Conservation (phyloP, 169 alveolate species). For the Plasmodium berghei region DNA sequence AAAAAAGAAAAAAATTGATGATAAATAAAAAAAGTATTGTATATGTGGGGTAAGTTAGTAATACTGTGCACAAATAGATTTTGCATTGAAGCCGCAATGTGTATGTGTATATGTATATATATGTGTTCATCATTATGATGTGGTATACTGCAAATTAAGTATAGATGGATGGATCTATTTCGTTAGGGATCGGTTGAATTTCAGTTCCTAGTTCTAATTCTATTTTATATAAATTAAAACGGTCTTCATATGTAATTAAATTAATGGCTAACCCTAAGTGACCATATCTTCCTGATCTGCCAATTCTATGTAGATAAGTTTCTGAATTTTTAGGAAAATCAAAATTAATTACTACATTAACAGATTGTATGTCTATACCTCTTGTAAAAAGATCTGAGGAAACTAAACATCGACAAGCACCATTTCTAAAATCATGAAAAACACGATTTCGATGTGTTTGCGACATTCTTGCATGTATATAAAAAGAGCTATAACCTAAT, state of each 20-base stretch:
- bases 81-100: not conserved
- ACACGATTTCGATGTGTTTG: conserved; percentile 97
- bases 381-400: conserved; percentile 98
- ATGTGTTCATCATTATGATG: not conserved
- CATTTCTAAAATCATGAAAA: conserved; percentile 98
- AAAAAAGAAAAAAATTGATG: conserved; percentile 2
- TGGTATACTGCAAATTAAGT: conserved; percentile 77
- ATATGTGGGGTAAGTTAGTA: conserved; percentile 1
- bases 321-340: conserved; percentile 98
- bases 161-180: conserved; percentile 93
- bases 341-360: conserved; percentile 98
- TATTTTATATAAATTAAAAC: conserved; percentile 88
- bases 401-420: conserved; percentile 95
- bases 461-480: conserved; percentile 98
- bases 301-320: conserved; percentile 97
- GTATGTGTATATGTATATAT: conserved; percentile 7
- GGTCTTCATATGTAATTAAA: conserved; percentile 95
- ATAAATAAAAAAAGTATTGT: not conserved
- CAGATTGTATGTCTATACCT: conserved; percentile 98
- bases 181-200: conserved; percentile 97
- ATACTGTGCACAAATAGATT: not conserved
- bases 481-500: conserved; percentile 98
- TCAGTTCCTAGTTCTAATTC: conserved; percentile 98
- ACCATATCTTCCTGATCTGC: conserved; percentile 99
- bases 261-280: conserved; percentile 98